Percentiles rank a stretch among this genome's conserved stretches.
phyloP scores from a whole-genome alignment of 169 alveolate genomes.

The Plasmodium billcollinsi region DNA sequence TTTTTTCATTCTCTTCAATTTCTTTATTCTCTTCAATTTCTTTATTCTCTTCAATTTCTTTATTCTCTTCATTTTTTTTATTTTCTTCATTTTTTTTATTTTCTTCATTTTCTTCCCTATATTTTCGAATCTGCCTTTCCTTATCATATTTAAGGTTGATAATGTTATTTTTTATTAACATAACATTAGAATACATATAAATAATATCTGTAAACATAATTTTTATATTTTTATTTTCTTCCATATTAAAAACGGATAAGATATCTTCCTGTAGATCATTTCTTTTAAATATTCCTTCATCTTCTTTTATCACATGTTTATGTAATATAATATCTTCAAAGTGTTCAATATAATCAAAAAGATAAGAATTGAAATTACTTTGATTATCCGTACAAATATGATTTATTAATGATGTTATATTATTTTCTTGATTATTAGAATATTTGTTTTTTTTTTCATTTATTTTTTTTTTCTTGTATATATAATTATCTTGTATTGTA shows the following conservation, averaged over 20 bases:
- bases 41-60: neutral
- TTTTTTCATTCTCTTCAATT: too few relatives aligned
- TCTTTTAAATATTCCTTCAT: neutral
- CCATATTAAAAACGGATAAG: slow-evolving; percentile 19
- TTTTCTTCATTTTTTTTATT: too few relatives aligned
- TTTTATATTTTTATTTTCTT: slow-evolving; percentile 42
- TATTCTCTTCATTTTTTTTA: neutral
- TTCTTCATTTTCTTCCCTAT: neutral
- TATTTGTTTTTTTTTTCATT: neutral
- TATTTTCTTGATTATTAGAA: neutral
- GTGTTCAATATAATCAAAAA: slow-evolving; percentile 50
- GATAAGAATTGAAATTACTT: slow-evolving; percentile 24
- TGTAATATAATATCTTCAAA: slow-evolving; percentile 19
- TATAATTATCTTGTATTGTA: neutral
- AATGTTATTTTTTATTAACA: slow-evolving; percentile 19
- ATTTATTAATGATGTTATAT: slow-evolving; percentile 11
- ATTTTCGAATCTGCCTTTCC: slow-evolving; percentile 1
- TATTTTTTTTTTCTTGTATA: slow-evolving; percentile 18
- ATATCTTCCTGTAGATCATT: slow-evolving; percentile 11
- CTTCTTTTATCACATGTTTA: neutral
- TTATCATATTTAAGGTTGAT: neutral
- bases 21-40: neutral
- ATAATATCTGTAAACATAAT: slow-evolving; percentile 26
- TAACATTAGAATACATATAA: slow-evolving; percentile 33
- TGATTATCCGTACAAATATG: neutral